These are phyloP conservation scores for Penicillium pancosmium DNA, from an alignment of 495 filamentous ascomycete genomes.

Conservation along the genomic window DNA sequence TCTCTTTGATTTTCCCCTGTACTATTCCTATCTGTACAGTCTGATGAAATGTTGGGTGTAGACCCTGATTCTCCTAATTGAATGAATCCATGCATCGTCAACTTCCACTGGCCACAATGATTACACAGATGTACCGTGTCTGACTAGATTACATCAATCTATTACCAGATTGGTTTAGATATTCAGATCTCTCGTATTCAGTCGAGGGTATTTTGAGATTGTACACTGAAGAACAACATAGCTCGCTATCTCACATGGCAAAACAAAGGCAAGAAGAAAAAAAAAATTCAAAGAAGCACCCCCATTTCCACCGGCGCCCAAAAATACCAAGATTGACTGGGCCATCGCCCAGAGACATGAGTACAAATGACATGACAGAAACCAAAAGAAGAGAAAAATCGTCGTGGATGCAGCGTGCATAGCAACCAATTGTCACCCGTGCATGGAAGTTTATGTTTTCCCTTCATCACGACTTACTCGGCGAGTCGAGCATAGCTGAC, in stretches of 20 bases:
- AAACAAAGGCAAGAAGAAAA: constrained; percentile 23
- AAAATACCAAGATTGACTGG: constrained; percentile 20
- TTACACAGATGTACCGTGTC: not conserved
- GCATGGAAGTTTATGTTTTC: constrained; percentile 8
- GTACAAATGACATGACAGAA: constrained; percentile 37
- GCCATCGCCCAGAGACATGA: constrained; percentile 33
- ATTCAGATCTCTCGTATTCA: constrained; percentile 30
- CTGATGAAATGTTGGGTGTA: constrained; percentile 27
- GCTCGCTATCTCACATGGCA: constrained; percentile 43
- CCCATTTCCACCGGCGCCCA: constrained; percentile 30
- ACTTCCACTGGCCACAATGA: not conserved
- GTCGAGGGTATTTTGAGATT: constrained; percentile 49
- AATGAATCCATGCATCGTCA: constrained; percentile 26
- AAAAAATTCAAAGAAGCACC: constrained; percentile 18
- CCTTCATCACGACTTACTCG: constrained; percentile 28
- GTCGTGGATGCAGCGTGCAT: constrained; percentile 26
- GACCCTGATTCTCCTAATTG: constrained; percentile 19
- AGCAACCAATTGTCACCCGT: constrained; percentile 17
- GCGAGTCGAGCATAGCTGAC: constrained; percentile 71
- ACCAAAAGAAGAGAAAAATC: constrained; percentile 15
- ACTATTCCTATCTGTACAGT: constrained; percentile 30
- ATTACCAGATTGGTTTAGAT: not conserved
- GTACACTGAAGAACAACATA: constrained; percentile 37
- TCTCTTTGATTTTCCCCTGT: constrained; percentile 18
- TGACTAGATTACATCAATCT: not conserved